Base-by-base conservation (phyloP, 2,329 filamentous ascomycete genomes). In the Colletotrichum magnum region DNA sequence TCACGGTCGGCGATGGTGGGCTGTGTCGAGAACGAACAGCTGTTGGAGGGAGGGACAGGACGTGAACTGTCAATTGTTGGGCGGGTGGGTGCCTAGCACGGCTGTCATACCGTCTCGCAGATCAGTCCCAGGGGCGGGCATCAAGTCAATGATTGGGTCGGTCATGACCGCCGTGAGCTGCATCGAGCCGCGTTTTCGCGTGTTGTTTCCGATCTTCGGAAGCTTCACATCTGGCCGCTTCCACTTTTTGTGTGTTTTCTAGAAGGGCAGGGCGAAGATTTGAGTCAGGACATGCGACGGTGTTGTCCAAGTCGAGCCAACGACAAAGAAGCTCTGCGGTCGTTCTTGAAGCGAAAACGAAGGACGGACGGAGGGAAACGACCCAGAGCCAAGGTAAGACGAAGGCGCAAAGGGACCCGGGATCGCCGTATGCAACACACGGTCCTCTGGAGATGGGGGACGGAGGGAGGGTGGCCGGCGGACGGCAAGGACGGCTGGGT, bases 401-500 rank as follows among this genome's bases (percentile, higher is more conserved):
- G 21, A 15, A 53, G 43, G 21, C 18, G 39, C 54, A 52, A 50
- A 54, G 50, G 39, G 26, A 48, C 26, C 26, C 59, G 50, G 59
- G 59, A 62, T 62, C 59, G 59, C 50, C 59, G 59, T 54, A 16
- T 45, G 59, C 59, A 47, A 50, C 39, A 28, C 59, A 62, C 59
- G 50, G 48, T 24, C 59, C 58, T 51, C 58, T 53, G 28, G 18
- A 26, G 18, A n/a, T 59, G 47, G n/a, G 36, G 47, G 48, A 48
- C 53, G 39, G 28, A 26, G 52, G 53, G n/a, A 43, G 52, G 13
- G 39, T n/a, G 41, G 16, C n/a, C 43, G 12, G 24, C 32, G 41
- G 48, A 60, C 54, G 66, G 60, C 53, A 59, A 65, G n/a, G 54
- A 59, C 60, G 65, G 61, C 61, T 69, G 60, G 54, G 61, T 56